These are phyloP conservation scores for Penicillium sp. DNA, from an alignment of 2,329 filamentous ascomycete species.

Conservation along the genomic window DNA sequence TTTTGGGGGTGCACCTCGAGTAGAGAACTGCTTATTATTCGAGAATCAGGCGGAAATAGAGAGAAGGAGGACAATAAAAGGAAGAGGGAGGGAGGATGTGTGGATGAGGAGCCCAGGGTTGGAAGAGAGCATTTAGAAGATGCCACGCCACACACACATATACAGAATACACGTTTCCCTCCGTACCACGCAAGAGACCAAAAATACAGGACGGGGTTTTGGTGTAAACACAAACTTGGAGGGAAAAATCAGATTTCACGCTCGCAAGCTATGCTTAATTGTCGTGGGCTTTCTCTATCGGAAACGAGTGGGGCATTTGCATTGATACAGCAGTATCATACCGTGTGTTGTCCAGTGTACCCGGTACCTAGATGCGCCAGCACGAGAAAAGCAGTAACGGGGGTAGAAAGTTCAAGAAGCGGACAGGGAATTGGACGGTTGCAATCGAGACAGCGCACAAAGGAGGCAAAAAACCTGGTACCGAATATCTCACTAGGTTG, in stretches of 20 bases:
- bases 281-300: constrained; percentile 6
- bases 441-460: constrained; percentile 24
- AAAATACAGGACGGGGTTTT: constrained; percentile 15
- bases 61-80: neutral
- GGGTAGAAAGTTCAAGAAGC: constrained; percentile 1
- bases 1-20: neutral
- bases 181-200: constrained; percentile 15
- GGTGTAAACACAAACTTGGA: constrained; percentile 8
- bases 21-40: neutral
- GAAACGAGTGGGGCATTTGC: constrained; percentile 37
- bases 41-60: neutral
- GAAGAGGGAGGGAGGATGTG: constrained; percentile 3
- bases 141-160: constrained; percentile 21
- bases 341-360: constrained; percentile 19
- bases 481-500: neutral
- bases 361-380: neutral
- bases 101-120: constrained; percentile 10
- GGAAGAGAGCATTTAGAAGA: constrained; percentile 15
- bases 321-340: constrained; percentile 21
- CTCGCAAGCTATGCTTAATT: constrained; percentile 26
- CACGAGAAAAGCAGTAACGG: neutral
- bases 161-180: constrained; percentile 16
- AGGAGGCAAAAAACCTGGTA: constrained; percentile 1
- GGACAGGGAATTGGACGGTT: constrained; percentile 8
- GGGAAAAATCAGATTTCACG: constrained; percentile 12